A percentile compares a stretch with the other conserved stretches of the same genome.
Evolutionary conservation across 257 asterid genomes (phyloP).

Genomic region (Fraxinus excelsior): DNA sequence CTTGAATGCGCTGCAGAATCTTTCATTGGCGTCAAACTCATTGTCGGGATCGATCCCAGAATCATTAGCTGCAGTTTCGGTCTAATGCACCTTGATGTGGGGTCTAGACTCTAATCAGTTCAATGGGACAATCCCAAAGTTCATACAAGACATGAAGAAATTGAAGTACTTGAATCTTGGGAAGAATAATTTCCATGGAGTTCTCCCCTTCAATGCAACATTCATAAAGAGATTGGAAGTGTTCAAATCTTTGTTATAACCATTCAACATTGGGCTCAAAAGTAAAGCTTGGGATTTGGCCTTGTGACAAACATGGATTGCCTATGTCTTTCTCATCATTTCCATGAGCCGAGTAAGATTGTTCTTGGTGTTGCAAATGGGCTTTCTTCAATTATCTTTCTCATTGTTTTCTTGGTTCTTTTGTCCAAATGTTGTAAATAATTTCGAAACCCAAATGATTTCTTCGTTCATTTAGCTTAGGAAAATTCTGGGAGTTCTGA

Average conservation of each 20-base stretch:
- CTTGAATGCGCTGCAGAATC: constrained; percentile 47
- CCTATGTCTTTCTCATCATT: constrained; percentile 35
- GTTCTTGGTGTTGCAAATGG: constrained; percentile 36
- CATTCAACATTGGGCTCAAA: constrained; percentile 54
- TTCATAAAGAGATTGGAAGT: constrained; percentile 59
- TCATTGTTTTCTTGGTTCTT: constrained; percentile 79
- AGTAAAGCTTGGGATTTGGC: constrained; percentile 83
- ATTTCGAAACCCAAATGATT: constrained; percentile 17
- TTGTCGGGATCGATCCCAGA: constrained; percentile 73
- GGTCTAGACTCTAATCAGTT: constrained; percentile 73
- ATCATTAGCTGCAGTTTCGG: constrained; percentile 54
- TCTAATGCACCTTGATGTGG: constrained; percentile 76
- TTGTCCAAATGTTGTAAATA: constrained; percentile 79
- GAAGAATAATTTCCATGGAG: constrained; percentile 71
- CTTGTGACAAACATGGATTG: constrained; percentile 78
- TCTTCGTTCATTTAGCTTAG: constrained; percentile 31
- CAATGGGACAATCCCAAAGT: constrained; percentile 74
- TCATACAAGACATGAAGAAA: constrained; percentile 65
- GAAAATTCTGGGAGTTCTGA: not conserved
- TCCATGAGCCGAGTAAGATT: too few relatives aligned
- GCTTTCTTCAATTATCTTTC: constrained; percentile 76
- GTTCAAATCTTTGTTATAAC: constrained; percentile 80
- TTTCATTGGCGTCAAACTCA: constrained; percentile 64
- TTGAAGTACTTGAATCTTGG: constrained; percentile 75
- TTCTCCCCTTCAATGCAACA: constrained; percentile 78